These are phyloP conservation scores for Tuber borchii DNA, from an alignment of 495 filamentous ascomycete genomes.

Conservation along the genomic window DNA sequence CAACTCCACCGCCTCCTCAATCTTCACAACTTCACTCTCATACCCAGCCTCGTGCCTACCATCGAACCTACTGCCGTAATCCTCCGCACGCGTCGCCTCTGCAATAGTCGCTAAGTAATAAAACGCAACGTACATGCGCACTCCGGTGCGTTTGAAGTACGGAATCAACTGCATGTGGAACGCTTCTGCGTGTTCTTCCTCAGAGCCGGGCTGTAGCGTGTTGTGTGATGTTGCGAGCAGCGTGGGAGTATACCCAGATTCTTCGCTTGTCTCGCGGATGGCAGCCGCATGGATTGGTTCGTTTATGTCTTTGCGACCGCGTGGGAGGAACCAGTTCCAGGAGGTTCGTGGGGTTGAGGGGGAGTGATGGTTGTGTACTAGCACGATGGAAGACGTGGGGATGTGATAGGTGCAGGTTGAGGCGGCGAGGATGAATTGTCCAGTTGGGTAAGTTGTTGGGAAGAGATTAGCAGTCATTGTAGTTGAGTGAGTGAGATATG, in stretches of 20 bases:
- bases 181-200: constrained; percentile 23
- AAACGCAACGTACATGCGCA: constrained; percentile 23
- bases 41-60: constrained; percentile 31
- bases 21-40: constrained; percentile 20
- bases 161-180: constrained; percentile 31
- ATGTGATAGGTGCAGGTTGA: constrained; percentile 40
- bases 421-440: constrained; percentile 40
- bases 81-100: constrained; percentile 8
- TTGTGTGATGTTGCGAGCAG: constrained; percentile 22
- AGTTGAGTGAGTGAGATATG: neutral
- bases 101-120: constrained; percentile 24
- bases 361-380: constrained; percentile 27
- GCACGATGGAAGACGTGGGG: constrained; percentile 30
- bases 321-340: constrained; percentile 35
- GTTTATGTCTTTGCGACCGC: constrained; percentile 42
- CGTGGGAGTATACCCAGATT: constrained; percentile 32
- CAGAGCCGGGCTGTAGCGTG: constrained; percentile 30
- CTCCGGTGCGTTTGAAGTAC: neutral
- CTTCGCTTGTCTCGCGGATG: constrained; percentile 42
- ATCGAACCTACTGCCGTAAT: constrained; percentile 31
- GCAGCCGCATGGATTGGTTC: constrained; percentile 36
- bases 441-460: constrained; percentile 31
- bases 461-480: constrained; percentile 33
- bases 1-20: constrained; percentile 26
- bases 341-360: neutral